Evolutionary conservation across 2,329 filamentous ascomycete species (phyloP), one percentile per base, ranked within the genome.

Genomic region (Epicoccum nigrum): DNA sequence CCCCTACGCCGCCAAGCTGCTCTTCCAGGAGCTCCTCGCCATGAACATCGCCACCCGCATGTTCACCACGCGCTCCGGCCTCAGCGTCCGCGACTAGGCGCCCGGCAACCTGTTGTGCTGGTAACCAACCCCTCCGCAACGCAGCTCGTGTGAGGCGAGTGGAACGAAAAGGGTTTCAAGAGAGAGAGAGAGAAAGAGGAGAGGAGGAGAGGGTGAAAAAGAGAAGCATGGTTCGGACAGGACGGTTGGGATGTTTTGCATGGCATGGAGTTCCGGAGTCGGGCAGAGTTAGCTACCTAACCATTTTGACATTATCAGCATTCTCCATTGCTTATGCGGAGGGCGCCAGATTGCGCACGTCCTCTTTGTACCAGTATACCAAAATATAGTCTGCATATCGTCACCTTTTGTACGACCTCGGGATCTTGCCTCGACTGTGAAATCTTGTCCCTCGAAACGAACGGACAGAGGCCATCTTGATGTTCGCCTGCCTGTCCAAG

Each of bases 31-130:
- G 79, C 80, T 99, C 63, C 90, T 92, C 71, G 88, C 92, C 41
- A 99, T 99, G 94, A 97, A 97, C 75, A 97, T 99, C 74, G 93
- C 94, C 9, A 88, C 93, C 25, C 87, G 94, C 73, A 93, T 99
- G 92, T 99, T 96, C 74, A 97, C 93, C 31, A 89, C 90, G 72
- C 80, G 89, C 52, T 91, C 88, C 13, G 89, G 88, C 46, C 86
- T 90, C 50, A 86, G 85, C 34, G 84, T 91, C 58, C 83, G 88
- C 46, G 70, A 73, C 52, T 72, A 70, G 54, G 31, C 19, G 43
- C 15, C 28, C 7, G 23, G 23, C 4, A n/a, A 39, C 2, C 21
- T 16, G 9, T 12, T 28, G 3, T 1, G 15, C 16, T 39, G 16
- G 11, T 13, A 12, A 25, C 9, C 9, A 7, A 7, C 23, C 3